Conservation (phyloP, 2,329 filamentous ascomycete genomes). For the Botrytis fabae region DNA sequence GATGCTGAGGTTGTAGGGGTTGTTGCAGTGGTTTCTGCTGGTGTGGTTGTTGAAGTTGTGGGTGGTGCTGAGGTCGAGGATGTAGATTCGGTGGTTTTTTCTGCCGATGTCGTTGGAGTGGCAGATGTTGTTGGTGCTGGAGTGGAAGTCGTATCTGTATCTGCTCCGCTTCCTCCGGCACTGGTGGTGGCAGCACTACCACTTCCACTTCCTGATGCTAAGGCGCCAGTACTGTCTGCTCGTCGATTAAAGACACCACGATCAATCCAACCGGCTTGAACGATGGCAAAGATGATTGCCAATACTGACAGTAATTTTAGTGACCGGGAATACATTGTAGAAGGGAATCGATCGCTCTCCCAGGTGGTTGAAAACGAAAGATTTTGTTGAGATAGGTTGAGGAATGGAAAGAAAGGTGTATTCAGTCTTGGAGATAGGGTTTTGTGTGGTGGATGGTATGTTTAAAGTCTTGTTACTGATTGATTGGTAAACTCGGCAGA, state of each 20-base stretch:
- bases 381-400: background rate
- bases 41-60: background rate
- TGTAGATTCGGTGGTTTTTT: background rate
- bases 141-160: slow-evolving; percentile 11
- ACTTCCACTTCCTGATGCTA: background rate
- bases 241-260: slow-evolving; percentile 26
- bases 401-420: background rate
- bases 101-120: background rate
- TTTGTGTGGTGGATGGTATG: background rate
- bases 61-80: background rate
- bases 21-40: background rate
- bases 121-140: background rate
- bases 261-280: slow-evolving; percentile 34
- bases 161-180: background rate
- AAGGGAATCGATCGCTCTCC: background rate
- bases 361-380: background rate
- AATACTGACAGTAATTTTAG: slow-evolving; percentile 16
- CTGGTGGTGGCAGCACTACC: background rate
- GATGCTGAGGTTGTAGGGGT: background rate
- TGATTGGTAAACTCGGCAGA: background rate
- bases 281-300: slow-evolving; percentile 30
- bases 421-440: background rate
- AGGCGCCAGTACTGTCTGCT: slow-evolving; percentile 11
- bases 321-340: slow-evolving; percentile 16
- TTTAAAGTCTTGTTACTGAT: background rate